phyloP scores from a whole-genome alignment of 1,284 basidiomycete species.

The Sporisorium sorghi region DNA sequence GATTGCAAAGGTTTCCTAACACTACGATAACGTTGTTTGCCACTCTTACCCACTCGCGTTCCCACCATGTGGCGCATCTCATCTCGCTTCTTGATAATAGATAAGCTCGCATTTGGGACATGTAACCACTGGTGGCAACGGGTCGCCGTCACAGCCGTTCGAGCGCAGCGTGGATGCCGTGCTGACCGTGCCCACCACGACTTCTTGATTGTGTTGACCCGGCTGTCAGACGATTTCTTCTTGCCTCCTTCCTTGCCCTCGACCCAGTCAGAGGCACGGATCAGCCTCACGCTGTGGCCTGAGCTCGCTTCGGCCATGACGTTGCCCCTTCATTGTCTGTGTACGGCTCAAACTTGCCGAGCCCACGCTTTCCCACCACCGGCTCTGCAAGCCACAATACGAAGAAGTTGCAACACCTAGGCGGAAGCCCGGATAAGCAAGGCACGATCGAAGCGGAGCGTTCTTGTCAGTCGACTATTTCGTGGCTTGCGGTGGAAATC shows the following conservation, averaged over 20 bases:
- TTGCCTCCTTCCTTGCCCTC: too few species aligned
- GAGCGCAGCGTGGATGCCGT: too few species aligned
- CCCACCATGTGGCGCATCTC: not conserved
- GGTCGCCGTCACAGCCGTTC: too few species aligned
- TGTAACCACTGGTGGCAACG: too few species aligned
- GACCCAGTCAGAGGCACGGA: not conserved
- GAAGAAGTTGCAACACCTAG: not conserved
- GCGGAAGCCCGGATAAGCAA: not conserved
- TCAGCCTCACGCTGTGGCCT: not conserved
- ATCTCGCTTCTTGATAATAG: not conserved
- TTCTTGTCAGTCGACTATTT: not conserved
- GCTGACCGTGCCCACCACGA: too few species aligned
- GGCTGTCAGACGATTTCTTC: not conserved
- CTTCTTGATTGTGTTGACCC: not conserved
- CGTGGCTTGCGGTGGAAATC: not conserved
- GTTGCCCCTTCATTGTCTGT: too few species aligned
- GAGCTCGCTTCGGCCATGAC: not conserved
- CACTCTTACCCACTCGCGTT: not conserved
- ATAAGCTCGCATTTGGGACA: not conserved
- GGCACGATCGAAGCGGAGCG: not conserved
- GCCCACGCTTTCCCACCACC: not conserved
- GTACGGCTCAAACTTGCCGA: too few species aligned
- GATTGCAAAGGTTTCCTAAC: not conserved
- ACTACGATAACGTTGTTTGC: too few species aligned
- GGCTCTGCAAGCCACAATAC: not conserved